Conservation (phyloP, 2,329 filamentous ascomycete species). For the Pezicula radicicola region DNA sequence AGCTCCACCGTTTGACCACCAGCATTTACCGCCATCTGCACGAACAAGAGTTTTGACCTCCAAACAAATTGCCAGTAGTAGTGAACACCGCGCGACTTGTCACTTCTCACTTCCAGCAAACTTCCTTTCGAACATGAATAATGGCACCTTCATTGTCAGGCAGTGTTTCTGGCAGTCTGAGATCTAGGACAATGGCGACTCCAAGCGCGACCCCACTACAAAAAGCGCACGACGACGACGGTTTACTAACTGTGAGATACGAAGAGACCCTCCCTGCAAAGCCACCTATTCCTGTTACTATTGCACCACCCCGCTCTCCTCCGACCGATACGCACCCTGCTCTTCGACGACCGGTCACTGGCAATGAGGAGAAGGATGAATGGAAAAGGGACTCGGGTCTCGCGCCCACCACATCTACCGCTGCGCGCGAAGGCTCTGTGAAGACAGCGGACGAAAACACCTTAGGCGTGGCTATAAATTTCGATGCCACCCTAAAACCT, state of each 20-base stretch:
- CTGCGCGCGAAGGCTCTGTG: constrained; percentile 39
- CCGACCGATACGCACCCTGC: constrained; percentile 26
- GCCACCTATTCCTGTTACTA: constrained; percentile 47
- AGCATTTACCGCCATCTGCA: neutral
- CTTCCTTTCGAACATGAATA: constrained; percentile 2
- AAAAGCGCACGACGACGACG: constrained; percentile 13
- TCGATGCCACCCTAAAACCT: constrained; percentile 10
- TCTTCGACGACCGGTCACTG: constrained; percentile 13
- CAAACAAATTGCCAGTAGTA: neutral
- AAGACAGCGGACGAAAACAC: constrained; percentile 18
- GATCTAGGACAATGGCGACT: constrained; percentile 1
- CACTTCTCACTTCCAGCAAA: neutral
- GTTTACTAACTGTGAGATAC: constrained; percentile 54
- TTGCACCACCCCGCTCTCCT: constrained; percentile 23
- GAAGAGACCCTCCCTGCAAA: constrained; percentile 57
- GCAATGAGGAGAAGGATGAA: constrained; percentile 28
- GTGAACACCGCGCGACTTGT: neutral
- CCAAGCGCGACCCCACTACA: neutral
- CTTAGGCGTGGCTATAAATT: constrained; percentile 21
- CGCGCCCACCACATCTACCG: constrained; percentile 43
- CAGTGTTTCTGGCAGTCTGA: neutral
- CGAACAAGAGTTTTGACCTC: neutral
- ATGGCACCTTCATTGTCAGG: constrained; percentile 2
- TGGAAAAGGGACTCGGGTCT: constrained; percentile 56
- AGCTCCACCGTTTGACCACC: neutral